Base-by-base conservation (phyloP, 768 basidiomycete genomes). In the Tulasnella calospora region DNA sequence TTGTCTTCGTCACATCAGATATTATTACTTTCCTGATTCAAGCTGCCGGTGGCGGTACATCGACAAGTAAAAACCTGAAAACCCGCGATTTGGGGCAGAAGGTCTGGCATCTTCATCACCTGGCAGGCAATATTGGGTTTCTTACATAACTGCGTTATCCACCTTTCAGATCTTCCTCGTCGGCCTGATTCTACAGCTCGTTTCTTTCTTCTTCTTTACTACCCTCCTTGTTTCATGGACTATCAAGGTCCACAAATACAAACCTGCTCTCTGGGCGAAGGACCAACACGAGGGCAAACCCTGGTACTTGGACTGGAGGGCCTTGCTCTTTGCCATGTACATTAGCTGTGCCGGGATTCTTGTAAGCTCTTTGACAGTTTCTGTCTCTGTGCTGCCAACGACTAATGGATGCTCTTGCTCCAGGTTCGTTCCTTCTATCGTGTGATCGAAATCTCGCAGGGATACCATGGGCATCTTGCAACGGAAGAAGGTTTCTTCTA, bases 11-110 rank as follows among this genome's bases (percentile, higher is more conserved):
- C 70, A 84, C 86, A 0, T 89, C 89, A 13, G 92, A 93, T 82
- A 84, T 92, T 67, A 85, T 86, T 0, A 92, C 91, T 0, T 92
- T 93, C 84, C 81, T 90, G 6, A 87, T 92, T 67, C 92, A 93
- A 87, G 88, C 88, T 30, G 83, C 84, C 19, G 89, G 89, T 36
- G 89, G 88, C 0, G 84, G 85, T 0, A 82, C 89, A 40, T 87
- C 88, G 0, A 85, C 86, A 3, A 87, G 87, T 8, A 85, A 85
- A 74, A 82, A 84, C 41, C 76, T 80, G 4, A 79, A 82, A 27
- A 80, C 79, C 15, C 83, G 83, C 17, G 74, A 82, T 73, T 77
- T 81, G 75, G 86, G 86, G 44, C 85, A 84, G 23, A 84, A 84
- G 36, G 86, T 88, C 35, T 57, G 73, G 47, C 27, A 19, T 9